Evolutionary conservation across 805 yeast species (phyloP), one percentile per base, ranked within the genome.

Genomic region (Ogataea glucozyma): DNA sequence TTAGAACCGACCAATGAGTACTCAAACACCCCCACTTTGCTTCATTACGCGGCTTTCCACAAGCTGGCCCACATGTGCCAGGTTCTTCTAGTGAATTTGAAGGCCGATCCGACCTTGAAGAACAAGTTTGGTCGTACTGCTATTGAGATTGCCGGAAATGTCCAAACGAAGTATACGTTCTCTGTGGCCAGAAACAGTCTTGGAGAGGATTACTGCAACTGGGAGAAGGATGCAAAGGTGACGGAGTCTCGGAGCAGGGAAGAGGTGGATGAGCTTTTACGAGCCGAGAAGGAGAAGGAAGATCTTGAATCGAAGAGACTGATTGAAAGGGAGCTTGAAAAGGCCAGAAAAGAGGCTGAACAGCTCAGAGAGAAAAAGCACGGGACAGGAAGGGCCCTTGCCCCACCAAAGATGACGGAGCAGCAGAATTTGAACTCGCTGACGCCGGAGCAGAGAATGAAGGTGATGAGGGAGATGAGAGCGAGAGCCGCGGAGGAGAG

Each of bases 401-500:
- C 50, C 11, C 30, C 46, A 21, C 43, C 38, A 35, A 27, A 46
- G 37, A 26, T 50, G 13, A 49, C 60, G 1, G 65, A 62, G 31
- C 72, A 66, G 49, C 66, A 69, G 17, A 79, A 79, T 34, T 54
- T 82, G 41, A 73, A 76, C 32, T 82, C 89, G 0, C 69, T 91
- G 41, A 74, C 80, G 6, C 88, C 82, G 1, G 88, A 81, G 19
- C 97, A 90, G 51, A 75, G 79, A 55, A 72, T 75, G 74, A 76
- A 82, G 55, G 66, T 93, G 16, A 89, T 90, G 85, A 78, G 99
- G 47, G 99, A 93, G 56, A 90, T 90, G 57, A 73, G 98, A 41
- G 97, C 97, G 1, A 75, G 98, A 42, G 99, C 99, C 0, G 97
- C 96, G 0, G 98, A 93, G 61, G 96, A 91, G 0, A 73, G 99